These are phyloP conservation scores for Cystobasidiopsis lactophilus DNA, from an alignment of 768 basidiomycete genomes.

Conservation along the genomic window DNA sequence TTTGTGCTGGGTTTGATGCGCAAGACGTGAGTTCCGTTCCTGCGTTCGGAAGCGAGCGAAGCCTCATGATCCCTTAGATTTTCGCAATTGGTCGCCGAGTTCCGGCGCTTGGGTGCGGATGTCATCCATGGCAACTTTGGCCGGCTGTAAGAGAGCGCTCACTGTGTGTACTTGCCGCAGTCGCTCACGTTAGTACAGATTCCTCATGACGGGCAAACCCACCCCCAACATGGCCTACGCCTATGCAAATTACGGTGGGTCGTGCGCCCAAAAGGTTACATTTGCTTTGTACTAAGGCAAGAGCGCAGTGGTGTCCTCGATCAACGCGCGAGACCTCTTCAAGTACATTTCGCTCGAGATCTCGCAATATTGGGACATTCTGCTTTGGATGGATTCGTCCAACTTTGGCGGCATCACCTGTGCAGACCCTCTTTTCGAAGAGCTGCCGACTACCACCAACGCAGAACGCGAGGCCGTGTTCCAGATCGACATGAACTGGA, in stretches of 20 bases:
- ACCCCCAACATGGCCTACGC: constrained; percentile 74
- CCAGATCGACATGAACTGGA: constrained; percentile 62
- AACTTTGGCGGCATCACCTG: constrained; percentile 82
- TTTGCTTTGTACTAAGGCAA: too few relatives aligned
- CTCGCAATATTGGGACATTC: constrained; percentile 73
- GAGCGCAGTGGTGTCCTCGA: constrained; percentile 49
- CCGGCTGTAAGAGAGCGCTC: constrained; percentile 31
- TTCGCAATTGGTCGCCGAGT: constrained; percentile 87
- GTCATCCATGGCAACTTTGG: constrained; percentile 88
- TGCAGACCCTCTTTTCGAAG: constrained; percentile 34
- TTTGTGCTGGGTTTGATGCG: constrained; percentile 92
- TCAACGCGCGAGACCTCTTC: constrained; percentile 85
- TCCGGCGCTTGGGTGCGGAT: constrained; percentile 77
- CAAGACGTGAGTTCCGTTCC: constrained; percentile 35
- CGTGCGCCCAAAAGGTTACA: neutral
- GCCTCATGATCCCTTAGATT: constrained; percentile 27
- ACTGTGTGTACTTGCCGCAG: neutral
- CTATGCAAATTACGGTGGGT: constrained; percentile 55
- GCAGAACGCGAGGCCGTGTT: constrained; percentile 45
- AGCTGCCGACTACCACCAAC: neutral
- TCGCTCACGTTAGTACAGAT: neutral
- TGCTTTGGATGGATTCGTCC: constrained; percentile 86
- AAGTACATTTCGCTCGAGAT: constrained; percentile 72
- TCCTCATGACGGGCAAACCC: constrained; percentile 84
- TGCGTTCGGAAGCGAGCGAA: too few relatives aligned